A percentile compares a stretch with the other conserved stretches of the same genome.
phyloP scores from a whole-genome alignment of 1,284 basidiomycete species.

The Cerrena zonata region DNA sequence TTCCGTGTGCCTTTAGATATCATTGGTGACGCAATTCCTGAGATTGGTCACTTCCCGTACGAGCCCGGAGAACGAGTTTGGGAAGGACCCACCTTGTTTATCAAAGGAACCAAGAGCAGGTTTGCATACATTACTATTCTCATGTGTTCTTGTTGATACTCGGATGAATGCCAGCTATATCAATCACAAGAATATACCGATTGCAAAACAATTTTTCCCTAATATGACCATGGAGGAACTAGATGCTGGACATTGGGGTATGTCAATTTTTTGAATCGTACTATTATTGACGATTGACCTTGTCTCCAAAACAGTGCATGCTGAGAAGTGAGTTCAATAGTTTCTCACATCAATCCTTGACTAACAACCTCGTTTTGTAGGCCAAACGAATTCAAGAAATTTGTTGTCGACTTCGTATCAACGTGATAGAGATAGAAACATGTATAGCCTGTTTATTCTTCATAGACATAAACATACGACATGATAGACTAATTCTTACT shows the following conservation, averaged over 20 bases:
- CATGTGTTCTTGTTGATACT: neutral
- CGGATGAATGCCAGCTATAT: conserved; percentile 60
- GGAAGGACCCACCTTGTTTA: conserved; percentile 62
- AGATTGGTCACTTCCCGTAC: conserved; percentile 75
- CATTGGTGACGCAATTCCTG: conserved; percentile 53
- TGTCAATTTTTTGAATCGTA: conserved; percentile 15
- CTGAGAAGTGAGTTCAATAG: conserved; percentile 42
- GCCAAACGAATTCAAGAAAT: conserved; percentile 41
- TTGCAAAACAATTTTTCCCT: conserved; percentile 66
- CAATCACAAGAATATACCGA: conserved; percentile 57
- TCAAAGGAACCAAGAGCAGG: conserved; percentile 77
- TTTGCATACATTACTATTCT: conserved; percentile 33
- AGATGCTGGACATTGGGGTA: conserved; percentile 69
- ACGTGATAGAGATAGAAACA: neutral
- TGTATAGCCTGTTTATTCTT: neutral
- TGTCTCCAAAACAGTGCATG: conserved; percentile 40
- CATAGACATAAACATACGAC: neutral
- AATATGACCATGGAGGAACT: conserved; percentile 47
- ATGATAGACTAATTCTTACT: neutral
- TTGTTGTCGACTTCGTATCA: conserved; percentile 40
- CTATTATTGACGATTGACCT: neutral
- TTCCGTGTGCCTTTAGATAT: conserved; percentile 74
- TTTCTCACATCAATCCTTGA: conserved; percentile 3
- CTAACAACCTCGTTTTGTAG: conserved; percentile 20
- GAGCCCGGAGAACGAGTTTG: conserved; percentile 51